Evolutionary conservation across 2,329 filamentous ascomycete genomes (phyloP).

Genomic region (Purpureocillium takamizusanense): DNA sequence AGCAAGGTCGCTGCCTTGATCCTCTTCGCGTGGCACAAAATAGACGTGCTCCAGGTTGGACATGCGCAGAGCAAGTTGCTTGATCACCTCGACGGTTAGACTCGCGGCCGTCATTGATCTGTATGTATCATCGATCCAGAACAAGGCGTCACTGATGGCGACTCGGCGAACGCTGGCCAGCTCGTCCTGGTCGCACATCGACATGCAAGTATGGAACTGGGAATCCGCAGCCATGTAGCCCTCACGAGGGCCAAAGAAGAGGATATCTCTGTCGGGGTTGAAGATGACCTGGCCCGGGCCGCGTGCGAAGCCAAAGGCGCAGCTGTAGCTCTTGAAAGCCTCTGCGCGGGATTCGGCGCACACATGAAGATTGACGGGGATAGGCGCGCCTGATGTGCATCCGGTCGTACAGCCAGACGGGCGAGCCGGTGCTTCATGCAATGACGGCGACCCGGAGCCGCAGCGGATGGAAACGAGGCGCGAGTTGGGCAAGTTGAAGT

Average conservation of each 20-base stretch:
- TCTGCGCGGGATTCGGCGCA: slow-evolving; percentile 37
- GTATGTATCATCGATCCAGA: slow-evolving; percentile 26
- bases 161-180: slow-evolving; percentile 30
- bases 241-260: slow-evolving; percentile 36
- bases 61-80: slow-evolving; percentile 27
- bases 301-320: slow-evolving; percentile 31
- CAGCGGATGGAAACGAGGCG: slow-evolving; percentile 35
- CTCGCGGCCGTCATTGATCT: slow-evolving; percentile 28
- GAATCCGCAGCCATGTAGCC: slow-evolving; percentile 36
- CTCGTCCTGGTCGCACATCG: slow-evolving; percentile 30
- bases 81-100: slow-evolving; percentile 29
- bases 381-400: slow-evolving; percentile 30
- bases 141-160: slow-evolving; percentile 36
- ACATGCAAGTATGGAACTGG: slow-evolving; percentile 34
- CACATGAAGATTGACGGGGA: slow-evolving; percentile 35
- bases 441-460: slow-evolving; percentile 20
- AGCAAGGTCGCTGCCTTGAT: slow-evolving; percentile 17
- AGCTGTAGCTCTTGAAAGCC: slow-evolving; percentile 29
- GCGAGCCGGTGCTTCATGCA: slow-evolving; percentile 4
- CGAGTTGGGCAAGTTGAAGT: slow-evolving; percentile 29
- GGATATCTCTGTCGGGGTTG: slow-evolving; percentile 29
- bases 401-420: slow-evolving; percentile 15
- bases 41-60: slow-evolving; percentile 30
- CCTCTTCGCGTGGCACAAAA: slow-evolving; percentile 32
- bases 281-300: slow-evolving; percentile 32